Evolutionary conservation across 768 basidiomycete genomes (phyloP).

Genomic region (Phylloporus rhodoxanthus): DNA sequence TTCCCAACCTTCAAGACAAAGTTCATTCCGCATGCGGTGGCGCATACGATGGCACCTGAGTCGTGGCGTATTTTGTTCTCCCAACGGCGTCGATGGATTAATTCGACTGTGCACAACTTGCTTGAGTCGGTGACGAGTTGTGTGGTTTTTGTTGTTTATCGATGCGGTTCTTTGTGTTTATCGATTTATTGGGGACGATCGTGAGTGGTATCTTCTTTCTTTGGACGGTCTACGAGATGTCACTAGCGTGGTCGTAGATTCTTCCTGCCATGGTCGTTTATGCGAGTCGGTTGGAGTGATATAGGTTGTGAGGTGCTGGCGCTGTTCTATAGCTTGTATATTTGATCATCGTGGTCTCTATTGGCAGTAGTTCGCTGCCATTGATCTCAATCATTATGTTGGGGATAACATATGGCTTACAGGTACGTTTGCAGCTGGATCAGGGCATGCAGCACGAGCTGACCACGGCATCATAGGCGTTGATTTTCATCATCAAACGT

Average conservation of each 20-base stretch:
- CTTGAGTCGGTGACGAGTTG: conserved; percentile 80
- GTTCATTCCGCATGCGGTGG: conserved; percentile 83
- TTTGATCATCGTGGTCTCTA: conserved; percentile 75
- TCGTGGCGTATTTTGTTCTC: conserved; percentile 84
- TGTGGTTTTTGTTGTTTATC: conserved; percentile 97
- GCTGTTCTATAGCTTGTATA: conserved; percentile 58
- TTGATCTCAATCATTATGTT: conserved; percentile 88
- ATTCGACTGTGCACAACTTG: conserved; percentile 92
- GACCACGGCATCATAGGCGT: conserved; percentile 40
- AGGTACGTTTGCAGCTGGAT: conserved; percentile 41
- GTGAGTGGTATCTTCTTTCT: conserved; percentile 47
- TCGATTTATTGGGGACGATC: conserved; percentile 85
- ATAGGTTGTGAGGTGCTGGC: conserved; percentile 8
- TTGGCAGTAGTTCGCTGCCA: conserved; percentile 66
- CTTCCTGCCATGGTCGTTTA: conserved; percentile 88
- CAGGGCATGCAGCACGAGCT: not conserved
- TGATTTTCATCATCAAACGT: conserved; percentile 94
- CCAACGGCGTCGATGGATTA: conserved; percentile 94
- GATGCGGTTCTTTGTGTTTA: conserved; percentile 91
- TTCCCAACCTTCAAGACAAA: conserved; percentile 96
- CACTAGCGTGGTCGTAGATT: conserved; percentile 42
- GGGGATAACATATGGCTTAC: conserved; percentile 85
- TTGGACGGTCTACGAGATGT: not conserved
- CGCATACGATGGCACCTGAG: conserved; percentile 89
- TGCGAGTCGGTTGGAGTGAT: conserved; percentile 41